Evolutionary conservation across 2,329 filamentous ascomycete species (phyloP).

Genomic region (Aphanocladium album): DNA sequence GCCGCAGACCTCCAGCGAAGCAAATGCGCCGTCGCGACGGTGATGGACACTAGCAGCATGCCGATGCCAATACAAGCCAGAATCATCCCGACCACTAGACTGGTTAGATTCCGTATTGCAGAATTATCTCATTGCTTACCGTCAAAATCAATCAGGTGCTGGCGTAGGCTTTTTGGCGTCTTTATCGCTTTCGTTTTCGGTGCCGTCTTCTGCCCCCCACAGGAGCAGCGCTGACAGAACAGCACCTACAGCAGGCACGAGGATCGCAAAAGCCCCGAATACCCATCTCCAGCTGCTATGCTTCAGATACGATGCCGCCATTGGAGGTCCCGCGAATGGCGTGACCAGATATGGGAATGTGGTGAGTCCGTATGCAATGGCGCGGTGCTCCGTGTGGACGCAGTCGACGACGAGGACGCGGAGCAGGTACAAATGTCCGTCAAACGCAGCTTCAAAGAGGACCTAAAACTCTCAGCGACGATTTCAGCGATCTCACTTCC

Average conservation of each 20-base stretch:
- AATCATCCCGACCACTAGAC: background rate
- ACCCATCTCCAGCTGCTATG: background rate
- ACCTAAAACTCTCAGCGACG: background rate
- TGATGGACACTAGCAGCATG: background rate
- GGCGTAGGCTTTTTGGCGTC: background rate
- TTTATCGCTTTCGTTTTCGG: background rate
- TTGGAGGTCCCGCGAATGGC: background rate
- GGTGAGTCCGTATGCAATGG: background rate
- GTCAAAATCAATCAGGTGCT: background rate
- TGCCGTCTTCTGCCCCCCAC: background rate
- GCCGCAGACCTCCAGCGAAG: background rate
- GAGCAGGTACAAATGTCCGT: background rate
- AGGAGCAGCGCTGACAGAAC: background rate
- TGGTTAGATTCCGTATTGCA: background rate
- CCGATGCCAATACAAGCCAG: background rate
- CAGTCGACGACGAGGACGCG: background rate
- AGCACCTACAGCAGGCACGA: background rate
- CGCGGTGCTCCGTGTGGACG: background rate
- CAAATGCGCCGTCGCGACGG: background rate
- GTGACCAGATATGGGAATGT: background rate
- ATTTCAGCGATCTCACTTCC: background rate
- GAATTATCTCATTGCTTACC: background rate
- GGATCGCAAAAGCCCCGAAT: background rate
- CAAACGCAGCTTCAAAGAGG: background rate
- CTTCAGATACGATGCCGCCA: background rate